phyloP scores from a whole-genome alignment of 2,329 filamentous ascomycete species.

The Celoporthe dispersa region DNA sequence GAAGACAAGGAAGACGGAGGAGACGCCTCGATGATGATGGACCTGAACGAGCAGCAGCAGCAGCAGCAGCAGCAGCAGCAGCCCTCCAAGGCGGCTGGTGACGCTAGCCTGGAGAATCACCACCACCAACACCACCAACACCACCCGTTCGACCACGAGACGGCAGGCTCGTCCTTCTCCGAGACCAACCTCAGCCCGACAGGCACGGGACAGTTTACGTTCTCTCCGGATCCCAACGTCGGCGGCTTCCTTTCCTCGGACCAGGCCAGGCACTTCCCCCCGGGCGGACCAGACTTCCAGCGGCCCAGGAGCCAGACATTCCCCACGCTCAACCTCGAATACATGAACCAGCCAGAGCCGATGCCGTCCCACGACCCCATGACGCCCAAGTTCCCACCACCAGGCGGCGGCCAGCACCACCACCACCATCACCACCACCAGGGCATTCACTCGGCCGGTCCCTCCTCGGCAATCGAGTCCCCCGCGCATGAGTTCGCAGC shows the following conservation, averaged over 20 bases:
- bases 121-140: constrained; percentile 47
- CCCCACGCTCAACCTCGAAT: constrained; percentile 70
- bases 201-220: constrained; percentile 72
- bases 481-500: constrained; percentile 51
- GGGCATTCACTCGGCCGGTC: constrained; percentile 50
- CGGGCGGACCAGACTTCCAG: constrained; percentile 57
- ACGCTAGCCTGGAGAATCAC: constrained; percentile 50
- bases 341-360: constrained; percentile 47
- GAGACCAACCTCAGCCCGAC: constrained; percentile 74
- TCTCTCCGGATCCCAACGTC: constrained; percentile 74
- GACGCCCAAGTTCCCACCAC: constrained; percentile 50
- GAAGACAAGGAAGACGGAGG: constrained; percentile 62
- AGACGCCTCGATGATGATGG: constrained; percentile 44
- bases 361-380: constrained; percentile 47
- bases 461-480: constrained; percentile 58
- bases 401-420: too few relatives aligned
- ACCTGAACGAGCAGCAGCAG: constrained; percentile 48
- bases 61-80: too few relatives aligned
- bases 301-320: constrained; percentile 88
- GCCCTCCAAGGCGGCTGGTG: constrained; percentile 45
- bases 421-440: constrained; percentile 5
- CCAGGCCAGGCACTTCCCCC: constrained; percentile 37
- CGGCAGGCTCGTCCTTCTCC: constrained; percentile 69
- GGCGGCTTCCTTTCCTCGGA: constrained; percentile 63
- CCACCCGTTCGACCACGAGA: constrained; percentile 65